phyloP scores from a whole-genome alignment of 306 rosid species.

The Inga leiocalycina region DNA sequence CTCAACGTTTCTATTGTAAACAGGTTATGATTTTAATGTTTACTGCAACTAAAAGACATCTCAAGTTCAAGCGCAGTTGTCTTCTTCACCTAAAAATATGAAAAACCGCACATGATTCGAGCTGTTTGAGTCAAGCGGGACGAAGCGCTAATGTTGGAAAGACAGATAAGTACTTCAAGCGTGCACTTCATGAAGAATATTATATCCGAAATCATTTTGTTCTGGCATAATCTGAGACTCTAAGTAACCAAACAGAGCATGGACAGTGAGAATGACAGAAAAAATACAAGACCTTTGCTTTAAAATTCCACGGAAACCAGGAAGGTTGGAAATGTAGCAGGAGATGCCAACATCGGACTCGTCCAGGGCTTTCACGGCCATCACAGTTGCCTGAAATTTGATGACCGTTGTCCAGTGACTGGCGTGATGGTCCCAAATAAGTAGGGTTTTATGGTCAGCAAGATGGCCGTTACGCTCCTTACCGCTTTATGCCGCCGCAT shows the following conservation, averaged over 20 bases:
- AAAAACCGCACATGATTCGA: background rate
- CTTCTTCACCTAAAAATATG: background rate
- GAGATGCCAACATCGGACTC: conserved; percentile 83
- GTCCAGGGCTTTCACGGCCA: conserved; percentile 55
- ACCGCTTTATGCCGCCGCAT: too few species aligned
- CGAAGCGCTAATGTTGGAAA: background rate
- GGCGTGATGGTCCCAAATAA: conserved; percentile 8
- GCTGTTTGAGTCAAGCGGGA: background rate
- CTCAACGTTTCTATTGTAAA: background rate
- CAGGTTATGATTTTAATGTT: background rate
- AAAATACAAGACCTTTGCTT: conserved; percentile 68
- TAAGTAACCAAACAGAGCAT: background rate
- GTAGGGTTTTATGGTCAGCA: conserved; percentile 53
- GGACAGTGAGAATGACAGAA: background rate
- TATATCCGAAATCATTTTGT: background rate
- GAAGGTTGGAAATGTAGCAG: conserved; percentile 80
- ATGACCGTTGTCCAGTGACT: background rate
- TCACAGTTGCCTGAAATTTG: conserved; percentile 6
- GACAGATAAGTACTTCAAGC: background rate
- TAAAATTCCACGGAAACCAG: conserved; percentile 88
- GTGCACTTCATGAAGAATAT: background rate
- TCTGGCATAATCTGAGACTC: conserved; percentile 1
- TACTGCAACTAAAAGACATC: background rate
- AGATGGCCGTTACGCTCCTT: background rate
- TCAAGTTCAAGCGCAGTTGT: background rate